Conservation (phyloP, 176 grass and related monocot genomes). For the Ensete glaucum region DNA sequence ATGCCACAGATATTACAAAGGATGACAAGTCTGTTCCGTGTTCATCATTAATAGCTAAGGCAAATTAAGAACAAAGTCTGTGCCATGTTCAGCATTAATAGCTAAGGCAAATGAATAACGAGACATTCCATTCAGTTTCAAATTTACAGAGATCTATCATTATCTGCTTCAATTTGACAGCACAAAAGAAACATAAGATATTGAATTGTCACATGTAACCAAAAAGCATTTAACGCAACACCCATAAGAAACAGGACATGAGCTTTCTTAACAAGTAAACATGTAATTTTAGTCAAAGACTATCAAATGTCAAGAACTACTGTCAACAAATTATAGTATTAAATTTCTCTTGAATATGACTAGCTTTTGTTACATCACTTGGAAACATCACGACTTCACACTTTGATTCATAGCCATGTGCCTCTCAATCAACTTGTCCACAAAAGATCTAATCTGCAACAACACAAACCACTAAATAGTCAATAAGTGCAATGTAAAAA, state of each 20-base stretch:
- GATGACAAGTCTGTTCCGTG: neutral
- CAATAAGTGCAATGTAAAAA: neutral
- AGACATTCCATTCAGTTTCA: neutral
- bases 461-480: neutral
- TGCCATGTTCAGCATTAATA: neutral
- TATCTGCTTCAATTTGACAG: neutral
- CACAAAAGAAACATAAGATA: neutral
- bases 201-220: neutral
- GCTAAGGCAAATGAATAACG: neutral
- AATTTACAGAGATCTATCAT: neutral
- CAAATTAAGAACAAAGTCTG: neutral
- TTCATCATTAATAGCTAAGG: neutral
- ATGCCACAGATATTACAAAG: neutral
- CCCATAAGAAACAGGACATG: neutral
- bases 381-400: constrained; percentile 40
- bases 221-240: neutral
- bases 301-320: neutral
- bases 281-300: neutral
- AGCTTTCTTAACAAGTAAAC: constrained; percentile 4
- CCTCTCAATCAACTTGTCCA: constrained; percentile 83
- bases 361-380: neutral
- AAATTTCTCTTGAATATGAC: constrained; percentile 1
- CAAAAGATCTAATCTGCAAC: constrained; percentile 84
- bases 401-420: constrained; percentile 55
- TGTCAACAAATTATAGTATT: neutral